Evolutionary conservation across 1,284 basidiomycete genomes (phyloP).

Genomic region (Waitea zeae): DNA sequence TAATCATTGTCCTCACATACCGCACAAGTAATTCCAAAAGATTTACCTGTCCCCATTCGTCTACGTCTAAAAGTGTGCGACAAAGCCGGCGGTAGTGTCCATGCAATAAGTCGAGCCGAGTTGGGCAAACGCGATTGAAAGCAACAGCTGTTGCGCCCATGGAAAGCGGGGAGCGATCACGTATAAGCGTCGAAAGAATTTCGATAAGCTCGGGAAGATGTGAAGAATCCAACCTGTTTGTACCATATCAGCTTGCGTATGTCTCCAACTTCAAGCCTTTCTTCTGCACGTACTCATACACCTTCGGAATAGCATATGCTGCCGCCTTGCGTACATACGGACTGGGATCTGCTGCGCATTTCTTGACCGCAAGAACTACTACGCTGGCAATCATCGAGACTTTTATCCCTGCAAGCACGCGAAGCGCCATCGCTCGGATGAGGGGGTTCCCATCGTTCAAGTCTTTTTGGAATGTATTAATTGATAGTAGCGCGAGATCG

Average conservation of each 20-base stretch:
- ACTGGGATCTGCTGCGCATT: constrained; percentile 79
- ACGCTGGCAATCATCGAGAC: constrained; percentile 79
- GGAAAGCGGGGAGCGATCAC: constrained; percentile 76
- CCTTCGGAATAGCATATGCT: constrained; percentile 78
- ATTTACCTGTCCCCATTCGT: constrained; percentile 91
- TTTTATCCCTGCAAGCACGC: constrained; percentile 86
- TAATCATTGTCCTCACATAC: constrained; percentile 77
- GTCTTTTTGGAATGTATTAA: constrained; percentile 99
- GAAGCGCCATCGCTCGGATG: constrained; percentile 84
- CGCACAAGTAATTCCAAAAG: constrained; percentile 64
- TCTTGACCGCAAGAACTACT: constrained; percentile 80
- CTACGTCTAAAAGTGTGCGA: constrained; percentile 72
- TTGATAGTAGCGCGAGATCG: constrained; percentile 87
- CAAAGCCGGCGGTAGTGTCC: constrained; percentile 79
- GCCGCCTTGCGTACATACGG: constrained; percentile 90
- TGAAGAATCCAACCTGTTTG: constrained; percentile 49
- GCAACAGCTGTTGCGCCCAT: constrained; percentile 78
- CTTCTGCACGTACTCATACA: constrained; percentile 64
- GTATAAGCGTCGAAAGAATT: constrained; percentile 60
- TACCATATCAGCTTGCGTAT: constrained; percentile 1
- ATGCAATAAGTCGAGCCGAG: constrained; percentile 76
- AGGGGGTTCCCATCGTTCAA: constrained; percentile 83
- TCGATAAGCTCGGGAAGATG: constrained; percentile 60
- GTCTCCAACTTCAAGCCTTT: constrained; percentile 1
- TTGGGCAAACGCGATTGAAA: constrained; percentile 72